Conservation (phyloP, 176 grass and related monocot species). For the Cenchrus americanus region DNA sequence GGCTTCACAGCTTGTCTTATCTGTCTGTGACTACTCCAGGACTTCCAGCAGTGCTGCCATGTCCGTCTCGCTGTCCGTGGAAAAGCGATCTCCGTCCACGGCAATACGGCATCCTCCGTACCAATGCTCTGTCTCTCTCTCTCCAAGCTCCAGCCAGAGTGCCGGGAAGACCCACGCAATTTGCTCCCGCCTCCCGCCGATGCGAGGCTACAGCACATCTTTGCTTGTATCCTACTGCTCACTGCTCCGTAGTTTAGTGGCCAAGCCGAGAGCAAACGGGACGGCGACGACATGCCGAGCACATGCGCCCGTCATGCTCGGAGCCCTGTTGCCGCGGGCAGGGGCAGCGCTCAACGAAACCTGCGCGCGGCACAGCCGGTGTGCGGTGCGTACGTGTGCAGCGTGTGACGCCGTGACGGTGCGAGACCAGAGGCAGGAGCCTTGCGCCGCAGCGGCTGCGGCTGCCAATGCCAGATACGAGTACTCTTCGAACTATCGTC, state of each 20-base stretch:
- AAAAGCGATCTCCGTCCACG: background rate
- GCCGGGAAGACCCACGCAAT: background rate
- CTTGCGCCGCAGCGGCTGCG: background rate
- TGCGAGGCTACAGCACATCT: background rate
- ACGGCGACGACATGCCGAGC: conserved; percentile 27
- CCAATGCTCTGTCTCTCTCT: conserved; percentile 13
- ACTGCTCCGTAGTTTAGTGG: background rate
- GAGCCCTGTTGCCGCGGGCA: conserved; percentile 18
- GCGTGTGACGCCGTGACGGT: background rate
- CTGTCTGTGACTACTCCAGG: background rate
- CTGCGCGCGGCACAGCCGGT: background rate
- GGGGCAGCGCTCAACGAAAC: background rate
- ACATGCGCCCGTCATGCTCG: conserved; percentile 37
- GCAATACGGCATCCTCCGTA: background rate
- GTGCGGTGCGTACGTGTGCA: background rate
- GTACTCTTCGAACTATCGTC: background rate
- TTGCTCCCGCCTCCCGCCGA: background rate
- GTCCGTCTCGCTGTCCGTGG: background rate
- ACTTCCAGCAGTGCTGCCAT: background rate
- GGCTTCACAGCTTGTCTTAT: background rate
- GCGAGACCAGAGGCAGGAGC: background rate
- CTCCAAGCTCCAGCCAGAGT: background rate
- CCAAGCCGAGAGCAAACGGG: background rate
- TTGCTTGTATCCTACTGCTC: conserved; percentile 7
- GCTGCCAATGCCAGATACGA: background rate